A percentile compares a stretch with the other conserved stretches of the same genome.
phyloP scores from a whole-genome alignment of 225 moss, liverwort and hornwort genomes.

The Neckera pumila region DNA sequence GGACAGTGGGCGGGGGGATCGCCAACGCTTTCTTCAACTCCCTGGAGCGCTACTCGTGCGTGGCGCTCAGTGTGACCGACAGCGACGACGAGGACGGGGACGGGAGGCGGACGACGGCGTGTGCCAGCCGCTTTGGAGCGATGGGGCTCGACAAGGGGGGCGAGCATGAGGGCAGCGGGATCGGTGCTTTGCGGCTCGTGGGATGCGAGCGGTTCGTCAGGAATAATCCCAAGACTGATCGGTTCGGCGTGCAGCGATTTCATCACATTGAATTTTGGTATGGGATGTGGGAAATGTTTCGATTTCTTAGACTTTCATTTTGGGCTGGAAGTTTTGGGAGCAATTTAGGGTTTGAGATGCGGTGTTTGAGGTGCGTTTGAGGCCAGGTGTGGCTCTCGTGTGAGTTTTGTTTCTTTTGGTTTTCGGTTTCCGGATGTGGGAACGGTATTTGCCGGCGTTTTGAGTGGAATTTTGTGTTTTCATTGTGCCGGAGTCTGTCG shows the following conservation, averaged over 20 bases:
- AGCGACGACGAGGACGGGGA: constrained; percentile 54
- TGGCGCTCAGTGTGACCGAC: constrained; percentile 52
- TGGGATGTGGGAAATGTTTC: not conserved
- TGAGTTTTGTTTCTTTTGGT: not conserved
- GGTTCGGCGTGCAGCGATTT: constrained; percentile 54
- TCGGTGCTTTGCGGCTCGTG: constrained; percentile 47
- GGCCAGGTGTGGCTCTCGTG: not conserved
- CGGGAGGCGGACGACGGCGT: not conserved
- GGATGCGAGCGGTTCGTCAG: constrained; percentile 59
- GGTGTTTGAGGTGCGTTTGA: not conserved
- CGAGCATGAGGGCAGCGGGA: constrained; percentile 22
- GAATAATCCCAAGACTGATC: constrained; percentile 49
- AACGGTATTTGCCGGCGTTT: not conserved
- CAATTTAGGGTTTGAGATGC: not conserved
- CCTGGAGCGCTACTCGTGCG: constrained; percentile 48
- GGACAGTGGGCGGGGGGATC: constrained; percentile 53
- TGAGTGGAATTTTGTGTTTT: not conserved
- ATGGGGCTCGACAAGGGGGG: constrained; percentile 30
- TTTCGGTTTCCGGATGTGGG: not conserved
- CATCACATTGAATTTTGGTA: constrained; percentile 97
- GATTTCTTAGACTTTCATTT: not conserved
- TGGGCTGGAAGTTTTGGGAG: not conserved
- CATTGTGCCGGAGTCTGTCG: not conserved
- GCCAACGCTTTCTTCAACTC: constrained; percentile 64
- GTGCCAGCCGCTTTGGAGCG: not conserved